These are phyloP conservation scores for Rhizopogon sp. DNA, from an alignment of 768 basidiomycete species.

Conservation along the genomic window DNA sequence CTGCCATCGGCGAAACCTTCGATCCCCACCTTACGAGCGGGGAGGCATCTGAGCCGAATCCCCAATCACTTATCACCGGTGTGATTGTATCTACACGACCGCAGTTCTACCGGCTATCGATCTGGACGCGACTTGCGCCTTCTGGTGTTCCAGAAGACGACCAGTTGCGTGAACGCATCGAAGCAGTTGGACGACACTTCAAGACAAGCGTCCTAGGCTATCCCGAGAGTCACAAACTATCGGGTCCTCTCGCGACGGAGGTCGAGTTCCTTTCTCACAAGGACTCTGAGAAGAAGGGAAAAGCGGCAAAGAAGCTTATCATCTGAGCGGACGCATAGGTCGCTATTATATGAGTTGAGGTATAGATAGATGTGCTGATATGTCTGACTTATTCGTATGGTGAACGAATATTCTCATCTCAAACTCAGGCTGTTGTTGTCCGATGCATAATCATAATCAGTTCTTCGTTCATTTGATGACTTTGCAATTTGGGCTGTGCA, in stretches of 20 bases:
- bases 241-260: slow-evolving; percentile 87
- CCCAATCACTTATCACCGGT: slow-evolving; percentile 74
- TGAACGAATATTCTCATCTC: slow-evolving; percentile 16
- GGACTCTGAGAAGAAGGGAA: slow-evolving; percentile 93
- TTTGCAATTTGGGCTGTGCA: neutral
- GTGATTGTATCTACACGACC: slow-evolving; percentile 94
- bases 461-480: neutral
- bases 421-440: slow-evolving; percentile 15
- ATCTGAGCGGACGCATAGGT: slow-evolving; percentile 36
- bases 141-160: slow-evolving; percentile 47
- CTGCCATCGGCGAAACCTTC: slow-evolving; percentile 98
- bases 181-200: slow-evolving; percentile 84
- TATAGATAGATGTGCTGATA: slow-evolving; percentile 11
- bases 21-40: slow-evolving; percentile 72
- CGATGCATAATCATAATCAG: slow-evolving; percentile 20
- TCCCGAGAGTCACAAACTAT: slow-evolving; percentile 63
- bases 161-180: slow-evolving; percentile 74
- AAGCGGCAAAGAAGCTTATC: slow-evolving; percentile 72
- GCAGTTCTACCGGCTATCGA: slow-evolving; percentile 92
- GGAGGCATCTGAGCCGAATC: slow-evolving; percentile 35
- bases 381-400: slow-evolving; percentile 28
- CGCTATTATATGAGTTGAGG: slow-evolving; percentile 10
- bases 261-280: slow-evolving; percentile 94
- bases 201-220: slow-evolving; percentile 88
- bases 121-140: slow-evolving; percentile 93